Evolutionary conservation across 768 basidiomycete species (phyloP).

Genomic region (Agaricus subrufescens): DNA sequence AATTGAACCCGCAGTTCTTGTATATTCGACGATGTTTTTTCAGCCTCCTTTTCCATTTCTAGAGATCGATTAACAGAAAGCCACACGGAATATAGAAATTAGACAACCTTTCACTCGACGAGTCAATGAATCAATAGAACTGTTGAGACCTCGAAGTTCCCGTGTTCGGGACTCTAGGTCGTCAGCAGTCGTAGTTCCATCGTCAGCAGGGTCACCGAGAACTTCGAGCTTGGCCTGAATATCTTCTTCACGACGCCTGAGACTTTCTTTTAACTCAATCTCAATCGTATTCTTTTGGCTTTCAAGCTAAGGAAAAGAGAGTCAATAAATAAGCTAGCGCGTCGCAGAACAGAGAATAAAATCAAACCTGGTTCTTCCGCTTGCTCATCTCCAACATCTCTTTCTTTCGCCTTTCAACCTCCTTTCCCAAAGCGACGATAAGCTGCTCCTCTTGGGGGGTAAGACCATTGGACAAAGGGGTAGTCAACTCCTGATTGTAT

Average conservation of each 20-base stretch:
- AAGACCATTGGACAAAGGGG: slow-evolving; percentile 71
- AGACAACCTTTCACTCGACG: slow-evolving; percentile 55
- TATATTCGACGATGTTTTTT: slow-evolving; percentile 53
- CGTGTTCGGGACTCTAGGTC: slow-evolving; percentile 64
- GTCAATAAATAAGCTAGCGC: background rate
- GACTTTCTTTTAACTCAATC: slow-evolving; percentile 89
- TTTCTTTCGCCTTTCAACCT: slow-evolving; percentile 73
- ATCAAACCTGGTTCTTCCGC: slow-evolving; percentile 63
- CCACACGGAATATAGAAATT: background rate
- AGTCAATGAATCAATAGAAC: slow-evolving; percentile 59
- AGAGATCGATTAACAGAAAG: background rate
- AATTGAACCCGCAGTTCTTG: slow-evolving; percentile 63
- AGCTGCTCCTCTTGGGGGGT: slow-evolving; percentile 64
- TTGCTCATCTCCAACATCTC: slow-evolving; percentile 64
- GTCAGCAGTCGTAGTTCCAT: slow-evolving; percentile 47
- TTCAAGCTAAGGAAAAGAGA: slow-evolving; percentile 47
- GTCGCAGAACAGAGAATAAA: background rate
- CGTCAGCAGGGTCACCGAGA: slow-evolving; percentile 59
- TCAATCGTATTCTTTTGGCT: slow-evolving; percentile 77
- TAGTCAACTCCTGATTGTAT: slow-evolving; percentile 64
- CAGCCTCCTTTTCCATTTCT: slow-evolving; percentile 75
- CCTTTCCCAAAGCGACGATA: slow-evolving; percentile 65
- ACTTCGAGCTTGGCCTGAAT: slow-evolving; percentile 71
- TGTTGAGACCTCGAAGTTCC: slow-evolving; percentile 65
- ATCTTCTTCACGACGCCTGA: slow-evolving; percentile 77